Base-by-base conservation (phyloP, 345 rosid genomes). In the Trapa incisa region DNA sequence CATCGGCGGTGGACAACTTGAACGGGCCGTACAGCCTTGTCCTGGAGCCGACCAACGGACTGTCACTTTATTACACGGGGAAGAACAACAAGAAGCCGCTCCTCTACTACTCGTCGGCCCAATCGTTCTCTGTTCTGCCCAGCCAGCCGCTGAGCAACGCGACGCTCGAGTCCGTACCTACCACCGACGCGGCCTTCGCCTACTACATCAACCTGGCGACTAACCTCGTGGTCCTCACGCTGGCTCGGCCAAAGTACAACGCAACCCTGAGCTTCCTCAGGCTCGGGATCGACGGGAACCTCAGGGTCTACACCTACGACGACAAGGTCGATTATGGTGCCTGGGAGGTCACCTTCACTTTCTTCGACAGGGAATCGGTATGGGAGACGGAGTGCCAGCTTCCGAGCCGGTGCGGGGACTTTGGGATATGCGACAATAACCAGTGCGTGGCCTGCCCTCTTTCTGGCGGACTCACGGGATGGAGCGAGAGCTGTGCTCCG, bases 281-380 rank as follows among this genome's bases (percentile, higher is more conserved):
- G 54, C 76, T 85, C 2, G 83, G 64, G 9, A 58, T 78, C 3
- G 90, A 88, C 16, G 94, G 94, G 33, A 88, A 84, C 69, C 37
- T 85, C 1, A 74, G 68, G 64, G 62, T 81, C 38, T 80, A 74
- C 73, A 84, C 83, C 15, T 88, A 75, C 48, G 75, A 79, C 3
- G 74, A 79, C 13, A 42, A 66, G 45, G 86, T 78, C 1, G 72
- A 73, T 33, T 41, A 68, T 0, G 47, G 76, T 0, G 83, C 81
- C 29, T 82, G 84, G 81, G 82, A 80, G 38, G 77, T 54, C 15
- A 82, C 89, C 0, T 84, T 71, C 70, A 74, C 76, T 32, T 68
- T 76, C 45, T 80, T 82, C 72, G 67, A 69, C 0, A 70, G 75
- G 42, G 73, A 65, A 13, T 29, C 71, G 54, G 2, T 29, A 6